These are phyloP conservation scores for Euryodendron excelsum DNA, from an alignment of 148 eudicot genomes.

Conservation along the genomic window DNA sequence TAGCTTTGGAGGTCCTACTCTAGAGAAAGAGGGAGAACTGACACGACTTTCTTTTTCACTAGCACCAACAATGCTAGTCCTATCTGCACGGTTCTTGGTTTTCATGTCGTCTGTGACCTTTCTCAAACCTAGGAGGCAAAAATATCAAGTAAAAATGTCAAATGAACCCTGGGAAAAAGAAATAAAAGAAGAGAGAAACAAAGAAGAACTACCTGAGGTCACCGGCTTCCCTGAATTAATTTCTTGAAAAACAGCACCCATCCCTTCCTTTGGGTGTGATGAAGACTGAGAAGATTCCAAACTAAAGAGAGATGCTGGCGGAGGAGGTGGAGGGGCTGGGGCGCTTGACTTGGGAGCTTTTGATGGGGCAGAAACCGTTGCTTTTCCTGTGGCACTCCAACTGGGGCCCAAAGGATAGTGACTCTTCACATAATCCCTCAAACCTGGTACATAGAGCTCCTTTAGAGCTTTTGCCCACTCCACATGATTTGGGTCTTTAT, in stretches of 20 bases:
- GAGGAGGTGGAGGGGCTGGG: conserved; percentile 86
- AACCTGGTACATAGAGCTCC: conserved; percentile 87
- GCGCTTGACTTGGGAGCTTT: conserved; percentile 56
- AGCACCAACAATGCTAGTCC: conserved; percentile 67
- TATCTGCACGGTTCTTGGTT: conserved; percentile 80
- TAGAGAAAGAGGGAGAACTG: conserved; percentile 51
- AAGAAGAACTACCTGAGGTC: conserved; percentile 54
- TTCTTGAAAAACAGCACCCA: conserved; percentile 90
- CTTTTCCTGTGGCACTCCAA: conserved; percentile 78
- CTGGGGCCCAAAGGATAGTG: conserved; percentile 88
- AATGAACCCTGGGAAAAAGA: neutral
- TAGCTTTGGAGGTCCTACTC: conserved; percentile 79
- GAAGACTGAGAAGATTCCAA: conserved; percentile 65
- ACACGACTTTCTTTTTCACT: conserved; percentile 55
- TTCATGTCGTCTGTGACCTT: conserved; percentile 95
- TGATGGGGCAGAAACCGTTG: conserved; percentile 50
- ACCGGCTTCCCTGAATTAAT: conserved; percentile 64
- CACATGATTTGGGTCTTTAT: conserved; percentile 79
- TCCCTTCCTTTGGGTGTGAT: conserved; percentile 73
- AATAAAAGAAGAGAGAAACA: neutral
- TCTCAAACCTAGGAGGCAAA: conserved; percentile 58
- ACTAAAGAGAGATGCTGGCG: conserved; percentile 72
- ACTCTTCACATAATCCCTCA: conserved; percentile 89
- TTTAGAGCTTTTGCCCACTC: conserved; percentile 97
- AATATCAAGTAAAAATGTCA: conserved; percentile 15